Conservation (phyloP, 129 eudicot species). For the Smallanthus sonchifolius region DNA sequence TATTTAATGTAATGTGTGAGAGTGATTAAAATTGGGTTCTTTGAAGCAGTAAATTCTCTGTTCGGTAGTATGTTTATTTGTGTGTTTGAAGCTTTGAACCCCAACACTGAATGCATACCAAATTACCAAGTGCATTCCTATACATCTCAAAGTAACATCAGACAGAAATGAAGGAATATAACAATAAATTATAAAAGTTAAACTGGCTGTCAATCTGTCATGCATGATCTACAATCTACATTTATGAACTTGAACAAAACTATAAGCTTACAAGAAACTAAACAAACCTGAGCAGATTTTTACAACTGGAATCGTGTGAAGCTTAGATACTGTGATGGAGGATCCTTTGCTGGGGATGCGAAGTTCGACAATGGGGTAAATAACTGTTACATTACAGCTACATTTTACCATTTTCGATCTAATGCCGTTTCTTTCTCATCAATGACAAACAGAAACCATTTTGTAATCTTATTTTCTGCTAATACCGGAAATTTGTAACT, state of each 20-base stretch:
- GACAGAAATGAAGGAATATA: not conserved
- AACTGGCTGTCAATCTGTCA: not conserved
- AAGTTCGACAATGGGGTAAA: conserved; percentile 77
- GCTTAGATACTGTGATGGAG: conserved; percentile 97
- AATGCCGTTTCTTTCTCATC: conserved; percentile 5
- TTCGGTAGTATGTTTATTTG: too few relatives aligned
- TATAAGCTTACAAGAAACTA: not conserved
- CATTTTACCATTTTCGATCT: not conserved
- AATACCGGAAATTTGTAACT: conserved; percentile 1
- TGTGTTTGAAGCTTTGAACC: too few relatives aligned
- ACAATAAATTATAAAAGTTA: not conserved
- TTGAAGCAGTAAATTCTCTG: too few relatives aligned
- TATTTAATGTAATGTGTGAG: too few relatives aligned
- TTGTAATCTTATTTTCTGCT: conserved; percentile 3
- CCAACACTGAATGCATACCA: too few relatives aligned
- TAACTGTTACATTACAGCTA: conserved; percentile 14
- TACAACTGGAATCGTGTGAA: conserved; percentile 99
- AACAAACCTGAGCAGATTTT: conserved; percentile 56
- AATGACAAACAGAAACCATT: not conserved
- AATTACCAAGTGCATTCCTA: too few relatives aligned
- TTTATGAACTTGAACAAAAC: not conserved
- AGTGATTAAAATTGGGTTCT: too few relatives aligned
- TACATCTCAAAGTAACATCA: not conserved
- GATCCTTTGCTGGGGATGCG: conserved; percentile 84
- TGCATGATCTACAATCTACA: not conserved